phyloP scores from a whole-genome alignment of 2,329 filamentous ascomycete genomes.

The Cladosporium halotolerans region DNA sequence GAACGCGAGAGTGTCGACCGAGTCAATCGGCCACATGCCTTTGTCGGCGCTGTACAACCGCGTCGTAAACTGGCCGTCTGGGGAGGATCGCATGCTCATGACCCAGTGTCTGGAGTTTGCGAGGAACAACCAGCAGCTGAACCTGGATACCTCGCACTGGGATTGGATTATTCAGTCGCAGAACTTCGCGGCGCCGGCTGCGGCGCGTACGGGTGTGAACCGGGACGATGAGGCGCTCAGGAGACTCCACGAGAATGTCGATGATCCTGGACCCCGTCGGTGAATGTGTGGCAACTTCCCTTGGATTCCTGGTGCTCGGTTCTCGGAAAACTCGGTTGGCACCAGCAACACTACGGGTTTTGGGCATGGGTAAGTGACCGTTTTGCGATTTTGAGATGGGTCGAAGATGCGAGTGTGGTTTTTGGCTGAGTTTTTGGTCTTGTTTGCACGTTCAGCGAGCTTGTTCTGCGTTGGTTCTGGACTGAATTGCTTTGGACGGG shows the following conservation, averaged over 20 bases:
- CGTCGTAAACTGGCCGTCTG: slow-evolving; percentile 13
- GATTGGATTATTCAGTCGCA: slow-evolving; percentile 13
- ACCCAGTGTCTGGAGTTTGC: slow-evolving; percentile 17
- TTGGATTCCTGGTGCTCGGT: too few relatives aligned
- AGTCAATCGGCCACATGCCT: slow-evolving; percentile 3
- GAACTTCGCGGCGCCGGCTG: background rate
- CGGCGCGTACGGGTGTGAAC: background rate
- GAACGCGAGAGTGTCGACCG: background rate
- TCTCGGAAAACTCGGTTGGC: too few relatives aligned
- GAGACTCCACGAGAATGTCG: background rate
- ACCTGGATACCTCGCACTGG: slow-evolving; percentile 16
- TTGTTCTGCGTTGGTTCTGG: too few relatives aligned
- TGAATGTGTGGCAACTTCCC: too few relatives aligned
- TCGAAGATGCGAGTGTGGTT: too few relatives aligned
- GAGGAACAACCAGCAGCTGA: background rate
- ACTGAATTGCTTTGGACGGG: too few relatives aligned
- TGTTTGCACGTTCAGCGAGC: too few relatives aligned
- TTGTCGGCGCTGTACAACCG: slow-evolving; percentile 4
- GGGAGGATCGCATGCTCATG: slow-evolving; percentile 12
- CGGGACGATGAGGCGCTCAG: background rate
- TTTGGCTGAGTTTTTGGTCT: too few relatives aligned
- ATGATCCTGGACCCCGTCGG: too few relatives aligned
- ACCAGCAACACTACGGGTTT: too few relatives aligned
- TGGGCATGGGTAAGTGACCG: too few relatives aligned
- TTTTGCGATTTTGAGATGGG: too few relatives aligned